Conservation (phyloP, 2,329 filamentous ascomycete genomes). For the Cryphonectria nitschkei region DNA sequence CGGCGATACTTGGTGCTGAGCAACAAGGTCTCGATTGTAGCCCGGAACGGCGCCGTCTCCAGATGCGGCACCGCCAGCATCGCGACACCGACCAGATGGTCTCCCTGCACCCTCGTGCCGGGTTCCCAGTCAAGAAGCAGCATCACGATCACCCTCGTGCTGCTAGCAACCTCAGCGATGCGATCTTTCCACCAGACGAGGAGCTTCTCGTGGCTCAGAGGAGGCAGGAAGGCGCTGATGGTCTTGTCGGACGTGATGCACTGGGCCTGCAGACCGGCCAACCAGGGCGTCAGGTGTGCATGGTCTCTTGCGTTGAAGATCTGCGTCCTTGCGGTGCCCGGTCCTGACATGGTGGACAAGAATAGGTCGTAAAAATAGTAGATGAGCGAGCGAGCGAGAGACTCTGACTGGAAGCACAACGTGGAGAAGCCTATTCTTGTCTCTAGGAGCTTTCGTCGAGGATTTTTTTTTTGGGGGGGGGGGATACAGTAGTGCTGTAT, state of each 20-base stretch:
- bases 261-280: constrained; percentile 60
- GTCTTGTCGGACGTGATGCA: constrained; percentile 63
- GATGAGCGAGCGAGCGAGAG: not conserved
- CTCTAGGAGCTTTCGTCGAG: not conserved
- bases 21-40: constrained; percentile 60
- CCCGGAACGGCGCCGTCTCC: constrained; percentile 61
- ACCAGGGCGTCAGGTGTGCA: constrained; percentile 56
- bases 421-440: not conserved
- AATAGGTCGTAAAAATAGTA: not conserved
- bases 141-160: constrained; percentile 56
- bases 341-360: constrained; percentile 13
- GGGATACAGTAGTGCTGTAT: not conserved
- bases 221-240: constrained; percentile 63
- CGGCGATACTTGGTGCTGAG: constrained; percentile 55
- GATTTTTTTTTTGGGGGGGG: not conserved
- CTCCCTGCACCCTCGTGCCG: constrained; percentile 43
- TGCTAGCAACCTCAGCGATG: constrained; percentile 50
- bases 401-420: not conserved
- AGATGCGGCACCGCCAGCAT: constrained; percentile 55
- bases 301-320: constrained; percentile 52
- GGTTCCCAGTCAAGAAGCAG: constrained; percentile 46
- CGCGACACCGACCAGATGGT: constrained; percentile 58
- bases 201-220: constrained; percentile 59
- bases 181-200: constrained; percentile 60
- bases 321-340: constrained; percentile 33